phyloP scores from a whole-genome alignment of 148 eudicot genomes.

The Rhododendron henanense region DNA sequence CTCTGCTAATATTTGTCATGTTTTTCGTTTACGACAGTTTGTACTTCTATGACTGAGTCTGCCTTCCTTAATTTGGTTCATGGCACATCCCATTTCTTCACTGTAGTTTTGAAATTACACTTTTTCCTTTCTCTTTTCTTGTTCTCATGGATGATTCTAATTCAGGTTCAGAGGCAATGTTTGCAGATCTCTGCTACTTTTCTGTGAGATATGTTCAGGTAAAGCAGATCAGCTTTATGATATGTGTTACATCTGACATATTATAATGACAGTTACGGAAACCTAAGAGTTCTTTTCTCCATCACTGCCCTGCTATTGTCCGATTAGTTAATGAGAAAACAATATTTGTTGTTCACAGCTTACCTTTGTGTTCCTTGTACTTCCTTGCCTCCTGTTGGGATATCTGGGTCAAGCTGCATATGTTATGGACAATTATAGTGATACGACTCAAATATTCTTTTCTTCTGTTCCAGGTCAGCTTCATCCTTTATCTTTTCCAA shows the following conservation, averaged over 20 bases:
- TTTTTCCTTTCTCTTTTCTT: background rate
- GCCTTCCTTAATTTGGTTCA: background rate
- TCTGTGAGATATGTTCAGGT: constrained; percentile 98
- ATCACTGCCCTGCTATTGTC: background rate
- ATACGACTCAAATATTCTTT: constrained; percentile 72
- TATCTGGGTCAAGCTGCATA: constrained; percentile 99
- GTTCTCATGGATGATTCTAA: constrained; percentile 9
- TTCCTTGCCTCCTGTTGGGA: constrained; percentile 96
- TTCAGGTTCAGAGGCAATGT: constrained; percentile 99
- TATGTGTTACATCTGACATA: background rate
- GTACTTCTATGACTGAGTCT: background rate
- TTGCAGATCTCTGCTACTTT: constrained; percentile 98
- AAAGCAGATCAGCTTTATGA: constrained; percentile 14
- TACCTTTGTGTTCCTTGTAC: constrained; percentile 79
- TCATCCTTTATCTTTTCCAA: constrained; percentile 14
- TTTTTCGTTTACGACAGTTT: background rate
- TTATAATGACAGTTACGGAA: background rate
- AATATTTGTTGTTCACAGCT: constrained; percentile 61
- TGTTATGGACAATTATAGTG: constrained; percentile 73
- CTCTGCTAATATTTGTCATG: background rate
- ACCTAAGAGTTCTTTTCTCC: constrained; percentile 6
- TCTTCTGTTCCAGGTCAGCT: constrained; percentile 84
- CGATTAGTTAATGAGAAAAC: background rate
- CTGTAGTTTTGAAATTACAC: background rate
- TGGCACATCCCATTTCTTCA: background rate